phyloP scores from a whole-genome alignment of 345 rosid species.

The Punica granatum region DNA sequence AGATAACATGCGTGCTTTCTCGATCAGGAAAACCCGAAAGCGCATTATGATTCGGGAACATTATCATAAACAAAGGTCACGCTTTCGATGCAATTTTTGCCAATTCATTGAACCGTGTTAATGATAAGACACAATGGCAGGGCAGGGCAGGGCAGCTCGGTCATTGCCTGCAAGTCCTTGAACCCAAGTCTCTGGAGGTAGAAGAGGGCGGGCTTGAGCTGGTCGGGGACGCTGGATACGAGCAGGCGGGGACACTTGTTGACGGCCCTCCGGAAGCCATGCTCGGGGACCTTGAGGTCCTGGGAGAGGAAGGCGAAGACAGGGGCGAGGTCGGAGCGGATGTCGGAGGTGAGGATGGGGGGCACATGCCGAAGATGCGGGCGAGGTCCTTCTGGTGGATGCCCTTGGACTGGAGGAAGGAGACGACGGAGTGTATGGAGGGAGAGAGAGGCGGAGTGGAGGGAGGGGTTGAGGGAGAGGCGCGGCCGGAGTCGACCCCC shows the following conservation, averaged over 20 bases:
- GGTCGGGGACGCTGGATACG: slow-evolving; percentile 54
- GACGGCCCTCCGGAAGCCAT: slow-evolving; percentile 49
- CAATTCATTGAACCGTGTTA: neutral
- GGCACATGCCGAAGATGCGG: slow-evolving; percentile 90
- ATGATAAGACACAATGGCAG: too few species aligned
- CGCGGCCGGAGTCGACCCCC: slow-evolving; percentile 82
- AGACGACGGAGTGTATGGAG: slow-evolving; percentile 54
- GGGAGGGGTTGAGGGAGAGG: slow-evolving; percentile 70
- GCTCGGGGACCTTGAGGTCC: slow-evolving; percentile 53
- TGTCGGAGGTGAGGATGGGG: slow-evolving; percentile 67
- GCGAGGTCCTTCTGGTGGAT: slow-evolving; percentile 70
- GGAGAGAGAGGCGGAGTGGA: slow-evolving; percentile 52
- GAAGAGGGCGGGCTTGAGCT: slow-evolving; percentile 64
- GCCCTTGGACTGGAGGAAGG: slow-evolving; percentile 77
- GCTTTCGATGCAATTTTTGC: neutral
- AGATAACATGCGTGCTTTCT: too few species aligned
- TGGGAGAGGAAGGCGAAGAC: slow-evolving; percentile 58
- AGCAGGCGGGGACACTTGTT: slow-evolving; percentile 81
- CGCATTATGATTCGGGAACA: neutral
- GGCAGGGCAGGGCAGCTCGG: neutral
- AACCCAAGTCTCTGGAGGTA: slow-evolving; percentile 79
- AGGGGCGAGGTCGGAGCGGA: slow-evolving; percentile 52
- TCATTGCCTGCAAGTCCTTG: slow-evolving; percentile 22
- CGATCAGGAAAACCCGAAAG: neutral
- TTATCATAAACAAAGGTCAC: too few species aligned